Base-by-base conservation (phyloP, 441 rosid genomes). In the Gossypium schwendimanii region DNA sequence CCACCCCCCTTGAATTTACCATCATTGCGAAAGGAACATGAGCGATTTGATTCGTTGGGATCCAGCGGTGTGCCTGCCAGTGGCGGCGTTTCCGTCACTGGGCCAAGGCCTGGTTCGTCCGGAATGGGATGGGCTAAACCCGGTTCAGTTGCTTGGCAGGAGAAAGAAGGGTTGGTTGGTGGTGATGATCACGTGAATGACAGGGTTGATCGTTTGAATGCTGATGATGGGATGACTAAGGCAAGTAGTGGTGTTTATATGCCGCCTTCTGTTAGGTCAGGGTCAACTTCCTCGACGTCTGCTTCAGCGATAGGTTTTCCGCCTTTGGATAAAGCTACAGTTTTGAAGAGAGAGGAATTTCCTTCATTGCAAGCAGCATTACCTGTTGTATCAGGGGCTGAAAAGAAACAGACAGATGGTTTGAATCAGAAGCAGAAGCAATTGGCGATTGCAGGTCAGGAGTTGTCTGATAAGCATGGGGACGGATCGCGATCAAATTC, bases 1-100 rank as follows among this genome's bases (percentile, higher is more conserved):
- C 99, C 99, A 80, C 97, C 96, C 90, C 99, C 99, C 88, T 78
- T 95, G 96, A 95, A 95, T 85, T 81, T 95, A 75, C 99, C 99
- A 0, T 92, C 98, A 0, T 75, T 92, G 82, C 80, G 98, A 70
- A 95, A 91, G 74, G 99, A 95, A 79, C 97, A 91, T 63, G 97
- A 88, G 81, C 76, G 89, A 63, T 89, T 88, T 70, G 99, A 95
- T 86, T 80, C 89, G 0, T 73, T 83, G 75, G 95, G 95, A 69
- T 72, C 88, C 0, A 79, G 87, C 12, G 84, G 88, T 45, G 87
- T 89, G 47, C 79, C 82, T 57, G 82, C 90, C 52, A 91, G 91
- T 21, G 92, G 91, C 65, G 96, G 92, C 31, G 73, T 80, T 49
- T 66, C 91, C 0, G 98, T 96, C 23, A 81, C 74, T 85, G 97